These are phyloP conservation scores for Gossypium gossypioides DNA, from an alignment of 441 rosid genomes.

Conservation along the genomic window DNA sequence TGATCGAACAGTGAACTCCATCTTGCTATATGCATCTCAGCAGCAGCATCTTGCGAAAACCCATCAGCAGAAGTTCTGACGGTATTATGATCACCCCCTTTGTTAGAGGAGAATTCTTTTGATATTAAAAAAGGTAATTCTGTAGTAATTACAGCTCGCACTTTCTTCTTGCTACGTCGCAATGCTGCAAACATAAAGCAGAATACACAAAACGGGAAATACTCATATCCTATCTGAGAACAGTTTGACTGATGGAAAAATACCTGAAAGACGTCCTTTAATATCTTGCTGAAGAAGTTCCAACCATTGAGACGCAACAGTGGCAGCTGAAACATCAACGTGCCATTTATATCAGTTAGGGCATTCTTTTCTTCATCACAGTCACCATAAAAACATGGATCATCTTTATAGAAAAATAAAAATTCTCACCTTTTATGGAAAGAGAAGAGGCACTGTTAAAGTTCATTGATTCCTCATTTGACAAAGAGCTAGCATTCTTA, in stretches of 20 bases:
- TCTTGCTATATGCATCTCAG: conserved; percentile 46
- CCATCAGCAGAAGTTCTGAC: conserved; percentile 25
- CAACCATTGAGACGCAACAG: conserved; percentile 87
- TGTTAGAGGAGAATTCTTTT: conserved; percentile 50
- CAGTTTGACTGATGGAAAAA: neutral
- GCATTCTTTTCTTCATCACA: conserved; percentile 16
- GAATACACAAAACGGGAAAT: conserved; percentile 2
- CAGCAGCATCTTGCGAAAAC: conserved; percentile 25
- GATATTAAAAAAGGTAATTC: conserved; percentile 64
- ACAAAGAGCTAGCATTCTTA: conserved; percentile 33
- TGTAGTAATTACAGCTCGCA: conserved; percentile 49
- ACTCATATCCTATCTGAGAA: neutral
- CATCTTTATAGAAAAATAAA: conserved; percentile 17
- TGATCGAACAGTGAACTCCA: conserved; percentile 75
- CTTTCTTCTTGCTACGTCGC: conserved; percentile 72
- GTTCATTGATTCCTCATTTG: conserved; percentile 42
- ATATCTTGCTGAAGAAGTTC: conserved; percentile 89
- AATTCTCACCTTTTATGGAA: conserved; percentile 50
- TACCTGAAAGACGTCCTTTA: conserved; percentile 44
- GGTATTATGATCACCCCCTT: conserved; percentile 31
- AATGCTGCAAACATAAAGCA: conserved; percentile 50
- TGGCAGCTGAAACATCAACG: conserved; percentile 62
- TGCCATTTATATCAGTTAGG: conserved; percentile 18
- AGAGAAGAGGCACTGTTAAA: conserved; percentile 43
- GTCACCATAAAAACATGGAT: conserved; percentile 3